Base-by-base conservation (phyloP, 2,329 filamentous ascomycete genomes). In the Diplodia seriata region DNA sequence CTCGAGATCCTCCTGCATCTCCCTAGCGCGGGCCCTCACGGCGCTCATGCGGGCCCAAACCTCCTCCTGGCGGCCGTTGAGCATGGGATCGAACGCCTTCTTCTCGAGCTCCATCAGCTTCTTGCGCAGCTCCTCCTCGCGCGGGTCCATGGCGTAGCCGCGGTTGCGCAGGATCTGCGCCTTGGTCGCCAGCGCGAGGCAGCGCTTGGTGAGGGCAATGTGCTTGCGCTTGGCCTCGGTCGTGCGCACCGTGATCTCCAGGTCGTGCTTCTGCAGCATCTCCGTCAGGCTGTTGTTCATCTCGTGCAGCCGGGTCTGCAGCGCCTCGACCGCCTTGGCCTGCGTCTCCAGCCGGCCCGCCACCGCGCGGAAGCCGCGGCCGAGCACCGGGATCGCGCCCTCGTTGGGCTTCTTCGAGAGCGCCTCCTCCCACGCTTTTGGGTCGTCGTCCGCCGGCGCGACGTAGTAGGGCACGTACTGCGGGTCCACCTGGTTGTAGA, bases 401-500 rank as follows among this genome's bases (percentile, higher is more conserved):
- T 89, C 85, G 47, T 86, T 90, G 4, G 92, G 92, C 80, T 94
- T 93, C 75, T 91, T 90, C 72, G 90, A 87, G 33, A 94, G 85
- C 0, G 92, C 92, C 73, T 93, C 91, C 74, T 96, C 92, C 91
- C 92, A 96, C 75, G 91, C 91, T 71, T 87, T 86, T 47, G 90
- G 87, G 75, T 94, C 89, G 75, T 95, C 92, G 72, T 87, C 83
- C 1, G 88, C 82, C 18, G 86, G 84, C 2, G 91, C 91, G 71
- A 89, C 87, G 78, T 91, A 94, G 78, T 91, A 93, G 12, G 91
- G 91, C n/a, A 90, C 89, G 75, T 86, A 86, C 64, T 87, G 86
- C 74, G 91, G 87, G 70, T 91, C 89, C 70, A 94, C 91, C 72
- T 91, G 89, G 81, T 95, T 95, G 84, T 95, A 96, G 78, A 95